Evolutionary conservation across 495 filamentous ascomycete species (phyloP), one percentile per base, ranked within the genome.

Genomic region (Penicillium pancosmium): DNA sequence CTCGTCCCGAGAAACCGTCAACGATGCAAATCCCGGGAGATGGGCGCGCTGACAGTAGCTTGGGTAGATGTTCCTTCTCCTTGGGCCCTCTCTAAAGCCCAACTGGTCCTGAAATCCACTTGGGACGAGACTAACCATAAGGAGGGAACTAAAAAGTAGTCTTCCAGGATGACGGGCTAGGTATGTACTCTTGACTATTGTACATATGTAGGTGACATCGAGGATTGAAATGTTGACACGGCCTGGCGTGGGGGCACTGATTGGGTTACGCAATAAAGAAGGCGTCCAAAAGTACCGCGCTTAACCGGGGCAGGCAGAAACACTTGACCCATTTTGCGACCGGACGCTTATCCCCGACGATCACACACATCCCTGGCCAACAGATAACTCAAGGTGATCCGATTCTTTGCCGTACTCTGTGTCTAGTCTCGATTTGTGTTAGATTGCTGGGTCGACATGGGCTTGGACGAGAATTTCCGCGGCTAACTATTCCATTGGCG

Each of bases 31-130:
- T 59, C 63, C 57, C 64, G 67, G 65, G 67, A 65, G 67, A 69
- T 69, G 41, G 44, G 55, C 67, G 44, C 23, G 49, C 51, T 69
- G 64, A 68, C 64, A 65, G 64, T 41, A 33, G 59, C 55, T 63
- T 67, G 64, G 61, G 59, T 68, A 50, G 51, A 56, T 43, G 27
- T 48, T 50, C 61, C 61, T 54, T 69, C 56, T 57, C 59, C 52
- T 50, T 65, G 67, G 64, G 57, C 36, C 50, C 53, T 44, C 41
- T 3, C 6, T 44, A 19, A 19, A 9, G 41, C 41, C 41, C 41
- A 44, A 44, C n/a, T 18, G 15, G 16, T 44, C 41, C 41, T 19
- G 12, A 48, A 23, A 48, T 48, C 46, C 46, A 48, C 46, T 15
- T 27, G 10, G 19, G n/a, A 19, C 4, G 41, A 16, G 7, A 19